Evolutionary conservation across 2,329 filamentous ascomycete species (phyloP).

Genomic region (Arthrobotrys musiformis): DNA sequence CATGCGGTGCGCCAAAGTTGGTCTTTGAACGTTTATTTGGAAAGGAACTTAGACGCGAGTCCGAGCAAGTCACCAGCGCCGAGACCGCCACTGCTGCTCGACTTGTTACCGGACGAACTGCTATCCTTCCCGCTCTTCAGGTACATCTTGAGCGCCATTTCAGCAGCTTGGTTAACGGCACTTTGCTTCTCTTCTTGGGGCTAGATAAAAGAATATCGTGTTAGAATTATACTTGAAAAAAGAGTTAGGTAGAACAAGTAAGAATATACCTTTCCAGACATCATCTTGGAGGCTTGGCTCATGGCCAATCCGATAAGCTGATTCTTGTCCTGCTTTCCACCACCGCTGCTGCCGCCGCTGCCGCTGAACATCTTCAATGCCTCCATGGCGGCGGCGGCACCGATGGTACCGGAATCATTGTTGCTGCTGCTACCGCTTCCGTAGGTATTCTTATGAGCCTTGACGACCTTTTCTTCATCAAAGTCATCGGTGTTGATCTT

Average conservation of each 20-base stretch:
- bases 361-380: constrained; percentile 81
- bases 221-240: constrained; percentile 58
- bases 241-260: background rate
- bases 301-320: constrained; percentile 86
- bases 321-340: constrained; percentile 71
- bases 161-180: constrained; percentile 51
- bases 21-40: background rate
- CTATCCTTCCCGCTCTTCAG: constrained; percentile 56
- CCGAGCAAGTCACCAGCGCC: constrained; percentile 27
- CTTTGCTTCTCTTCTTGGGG: constrained; percentile 52
- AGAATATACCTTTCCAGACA: constrained; percentile 69
- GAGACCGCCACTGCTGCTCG: constrained; percentile 19
- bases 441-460: constrained; percentile 81
- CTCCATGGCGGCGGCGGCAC: constrained; percentile 81
- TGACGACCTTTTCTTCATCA: constrained; percentile 74
- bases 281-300: constrained; percentile 84
- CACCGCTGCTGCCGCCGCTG: constrained; percentile 65
- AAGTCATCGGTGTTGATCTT: constrained; percentile 67
- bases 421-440: constrained; percentile 65
- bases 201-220: constrained; percentile 6
- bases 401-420: constrained; percentile 69
- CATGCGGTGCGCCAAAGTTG: background rate
- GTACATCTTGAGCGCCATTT: constrained; percentile 57
- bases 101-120: constrained; percentile 20
- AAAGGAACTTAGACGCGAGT: constrained; percentile 40